A percentile compares a stretch with the other conserved stretches of the same genome.
Conservation (phyloP, 2,329 filamentous ascomycete genomes). For the Fusarium sororula region DNA sequence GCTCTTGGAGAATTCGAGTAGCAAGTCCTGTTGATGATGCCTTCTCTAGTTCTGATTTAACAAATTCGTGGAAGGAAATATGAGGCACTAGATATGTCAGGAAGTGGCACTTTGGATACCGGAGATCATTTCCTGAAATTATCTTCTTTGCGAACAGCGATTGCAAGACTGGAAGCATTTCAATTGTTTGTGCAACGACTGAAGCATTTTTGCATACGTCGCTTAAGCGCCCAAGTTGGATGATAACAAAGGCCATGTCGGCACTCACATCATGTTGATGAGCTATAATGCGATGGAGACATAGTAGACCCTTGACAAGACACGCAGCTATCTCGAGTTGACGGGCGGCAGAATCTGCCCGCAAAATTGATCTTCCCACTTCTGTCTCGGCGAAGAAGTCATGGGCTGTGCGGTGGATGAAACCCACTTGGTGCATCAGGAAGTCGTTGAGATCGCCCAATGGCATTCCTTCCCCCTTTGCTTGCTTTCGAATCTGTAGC, state of each 20-base stretch:
- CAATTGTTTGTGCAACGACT: rapidly evolving
- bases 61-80: not conserved
- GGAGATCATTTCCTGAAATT: rapidly evolving
- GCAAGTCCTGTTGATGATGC: not conserved
- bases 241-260: rapidly evolving
- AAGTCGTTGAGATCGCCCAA: rapidly evolving
- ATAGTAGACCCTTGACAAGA: rapidly evolving
- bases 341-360: rapidly evolving
- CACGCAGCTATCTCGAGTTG: rapidly evolving
- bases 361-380: not conserved
- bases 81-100: not conserved
- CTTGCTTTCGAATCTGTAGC: rapidly evolving
- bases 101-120: rapidly evolving
- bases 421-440: rapidly evolving
- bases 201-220: rapidly evolving
- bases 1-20: not conserved
- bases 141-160: not conserved
- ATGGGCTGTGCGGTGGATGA: not conserved
- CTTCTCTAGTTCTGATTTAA: not conserved
- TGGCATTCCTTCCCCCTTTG: rapidly evolving
- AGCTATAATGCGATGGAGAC: not conserved
- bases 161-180: not conserved
- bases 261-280: not conserved
- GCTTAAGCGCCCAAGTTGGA: rapidly evolving
- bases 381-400: not conserved